Evolutionary conservation across 2,329 filamentous ascomycete genomes (phyloP).

Genomic region (Thelonectria olida): DNA sequence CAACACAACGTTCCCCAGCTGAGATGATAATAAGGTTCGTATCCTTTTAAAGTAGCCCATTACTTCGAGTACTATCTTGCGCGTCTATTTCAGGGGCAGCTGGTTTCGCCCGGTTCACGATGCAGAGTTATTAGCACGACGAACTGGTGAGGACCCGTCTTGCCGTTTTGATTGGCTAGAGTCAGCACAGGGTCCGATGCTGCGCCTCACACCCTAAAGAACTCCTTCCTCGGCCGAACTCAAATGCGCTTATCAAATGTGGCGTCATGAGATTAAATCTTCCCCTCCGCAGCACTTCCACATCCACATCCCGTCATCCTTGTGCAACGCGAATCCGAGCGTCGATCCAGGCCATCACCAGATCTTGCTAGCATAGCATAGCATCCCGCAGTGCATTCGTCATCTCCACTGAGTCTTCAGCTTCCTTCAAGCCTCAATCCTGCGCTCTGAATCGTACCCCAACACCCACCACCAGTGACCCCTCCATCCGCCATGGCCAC

Average conservation of each 20-base stretch:
- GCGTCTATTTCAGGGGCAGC: slow-evolving; percentile 7
- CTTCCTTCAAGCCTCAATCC: slow-evolving; percentile 21
- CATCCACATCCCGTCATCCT: slow-evolving; percentile 22
- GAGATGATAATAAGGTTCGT: not conserved
- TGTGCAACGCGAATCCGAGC: slow-evolving; percentile 24
- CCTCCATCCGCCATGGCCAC: slow-evolving; percentile 37
- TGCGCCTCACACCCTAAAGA: slow-evolving; percentile 30
- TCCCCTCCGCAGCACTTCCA: slow-evolving; percentile 29
- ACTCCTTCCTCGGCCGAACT: slow-evolving; percentile 1
- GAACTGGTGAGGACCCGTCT: not conserved
- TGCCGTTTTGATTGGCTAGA: slow-evolving; percentile 1
- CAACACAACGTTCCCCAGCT: slow-evolving; percentile 9
- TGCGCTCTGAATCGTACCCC: slow-evolving; percentile 14
- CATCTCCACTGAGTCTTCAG: slow-evolving; percentile 30
- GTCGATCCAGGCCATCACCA: slow-evolving; percentile 20
- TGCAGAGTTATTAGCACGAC: not conserved
- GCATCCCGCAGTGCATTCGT: slow-evolving; percentile 12
- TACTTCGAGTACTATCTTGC: not conserved
- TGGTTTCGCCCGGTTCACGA: not conserved
- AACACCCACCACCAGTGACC: slow-evolving; percentile 24
- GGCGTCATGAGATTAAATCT: slow-evolving; percentile 33
- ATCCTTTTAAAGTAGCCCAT: not conserved
- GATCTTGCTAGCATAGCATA: slow-evolving; percentile 25
- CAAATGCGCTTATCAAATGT: slow-evolving; percentile 33
- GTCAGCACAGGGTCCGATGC: slow-evolving; percentile 16